These are phyloP conservation scores for Fusarium metavorans DNA, from an alignment of 2,329 filamentous ascomycete species.

Conservation along the genomic window DNA sequence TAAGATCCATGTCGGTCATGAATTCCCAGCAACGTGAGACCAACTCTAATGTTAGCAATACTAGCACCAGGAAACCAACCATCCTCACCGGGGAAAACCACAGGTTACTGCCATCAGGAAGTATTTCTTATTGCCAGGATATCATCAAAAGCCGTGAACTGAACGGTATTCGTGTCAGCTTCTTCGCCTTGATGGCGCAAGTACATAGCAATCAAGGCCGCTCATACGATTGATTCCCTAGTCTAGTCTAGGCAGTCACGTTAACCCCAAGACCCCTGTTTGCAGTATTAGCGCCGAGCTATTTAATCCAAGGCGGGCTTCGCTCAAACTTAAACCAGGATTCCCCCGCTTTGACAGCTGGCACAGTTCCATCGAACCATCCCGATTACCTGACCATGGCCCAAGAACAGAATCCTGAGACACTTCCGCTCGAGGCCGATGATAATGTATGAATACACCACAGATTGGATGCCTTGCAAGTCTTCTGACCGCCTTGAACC, in stretches of 20 bases:
- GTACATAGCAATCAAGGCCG: not conserved
- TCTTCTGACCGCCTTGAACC: not conserved
- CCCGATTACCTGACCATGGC: not conserved
- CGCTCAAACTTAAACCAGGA: not conserved
- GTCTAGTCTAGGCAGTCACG: not conserved
- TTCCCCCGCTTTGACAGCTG: not conserved
- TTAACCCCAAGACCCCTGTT: not conserved
- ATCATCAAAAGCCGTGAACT: no score
- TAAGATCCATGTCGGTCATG: no score
- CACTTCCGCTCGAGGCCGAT: not conserved
- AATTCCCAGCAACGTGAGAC: no score
- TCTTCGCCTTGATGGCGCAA: no score
- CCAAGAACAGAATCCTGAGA: not conserved
- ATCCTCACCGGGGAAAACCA: no score
- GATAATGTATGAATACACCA: not conserved
- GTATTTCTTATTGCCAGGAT: no score
- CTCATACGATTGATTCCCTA: not conserved
- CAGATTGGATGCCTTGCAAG: not conserved
- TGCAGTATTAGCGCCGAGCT: not conserved
- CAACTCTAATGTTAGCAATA: no score
- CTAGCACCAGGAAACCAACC: no score
- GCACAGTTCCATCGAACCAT: not conserved
- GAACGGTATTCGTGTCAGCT: no score
- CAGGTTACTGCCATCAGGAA: no score
- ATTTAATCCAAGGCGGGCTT: not conserved